Evolutionary conservation across 768 basidiomycete genomes (phyloP).

Genomic region (Agrocybe praecox): DNA sequence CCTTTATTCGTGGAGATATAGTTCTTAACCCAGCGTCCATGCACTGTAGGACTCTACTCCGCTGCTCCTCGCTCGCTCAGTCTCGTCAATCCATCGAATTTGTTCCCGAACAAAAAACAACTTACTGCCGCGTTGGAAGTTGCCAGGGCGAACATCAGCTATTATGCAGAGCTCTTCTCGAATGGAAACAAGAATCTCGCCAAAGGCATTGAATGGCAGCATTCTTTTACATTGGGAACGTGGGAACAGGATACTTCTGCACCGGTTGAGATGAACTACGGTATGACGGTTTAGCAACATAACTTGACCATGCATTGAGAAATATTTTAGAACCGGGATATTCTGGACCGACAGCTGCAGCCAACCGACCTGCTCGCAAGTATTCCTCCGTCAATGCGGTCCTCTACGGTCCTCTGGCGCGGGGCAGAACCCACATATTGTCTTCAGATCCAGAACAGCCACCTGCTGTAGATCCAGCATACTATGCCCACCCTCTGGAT

Average conservation of each 20-base stretch:
- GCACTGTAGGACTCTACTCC: constrained; percentile 28
- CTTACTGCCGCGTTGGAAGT: constrained; percentile 17
- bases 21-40: neutral
- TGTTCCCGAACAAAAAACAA: constrained; percentile 21
- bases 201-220: constrained; percentile 31
- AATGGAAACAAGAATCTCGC: constrained; percentile 31
- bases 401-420: constrained; percentile 38
- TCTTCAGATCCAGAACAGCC: constrained; percentile 40
- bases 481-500: constrained; percentile 35
- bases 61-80: constrained; percentile 31
- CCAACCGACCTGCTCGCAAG: constrained; percentile 24
- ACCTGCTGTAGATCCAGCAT: constrained; percentile 54
- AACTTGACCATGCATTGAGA: neutral
- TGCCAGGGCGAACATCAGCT: constrained; percentile 20
- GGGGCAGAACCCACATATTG: constrained; percentile 48
- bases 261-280: constrained; percentile 31
- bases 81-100: constrained; percentile 26
- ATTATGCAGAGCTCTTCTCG: constrained; percentile 27
- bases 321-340: constrained; percentile 31
- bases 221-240: constrained; percentile 22
- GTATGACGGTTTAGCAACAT: constrained; percentile 13
- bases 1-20: too few relatives aligned
- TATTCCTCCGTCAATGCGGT: constrained; percentile 35
- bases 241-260: constrained; percentile 25
- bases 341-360: constrained; percentile 24